Conservation (phyloP, 2,329 filamentous ascomycete genomes). For the Annulohypoxylon truncatum region DNA sequence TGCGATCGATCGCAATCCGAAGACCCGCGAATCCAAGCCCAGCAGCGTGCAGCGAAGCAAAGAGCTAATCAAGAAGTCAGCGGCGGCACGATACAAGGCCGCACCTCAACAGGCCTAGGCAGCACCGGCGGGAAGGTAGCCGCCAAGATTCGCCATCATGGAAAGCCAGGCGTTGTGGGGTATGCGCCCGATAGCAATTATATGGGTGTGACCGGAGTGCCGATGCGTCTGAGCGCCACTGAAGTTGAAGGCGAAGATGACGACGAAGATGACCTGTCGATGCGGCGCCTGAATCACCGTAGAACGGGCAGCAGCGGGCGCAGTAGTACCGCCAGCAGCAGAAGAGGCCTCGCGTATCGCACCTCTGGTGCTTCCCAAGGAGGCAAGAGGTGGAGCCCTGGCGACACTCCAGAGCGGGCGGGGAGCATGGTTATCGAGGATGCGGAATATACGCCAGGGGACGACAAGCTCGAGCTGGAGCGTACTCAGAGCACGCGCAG, state of each 20-base stretch:
- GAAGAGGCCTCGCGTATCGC: slow-evolving; percentile 62
- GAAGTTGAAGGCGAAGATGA: slow-evolving; percentile 92
- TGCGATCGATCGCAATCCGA: slow-evolving; percentile 94
- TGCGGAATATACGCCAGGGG: slow-evolving; percentile 50
- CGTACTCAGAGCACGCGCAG: slow-evolving; percentile 63
- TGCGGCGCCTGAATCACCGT: slow-evolving; percentile 69
- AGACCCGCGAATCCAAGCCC: slow-evolving; percentile 83
- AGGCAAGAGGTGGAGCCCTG: slow-evolving; percentile 62
- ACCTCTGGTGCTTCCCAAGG: slow-evolving; percentile 61
- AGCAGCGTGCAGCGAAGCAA: slow-evolving; percentile 88
- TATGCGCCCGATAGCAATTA: slow-evolving; percentile 84
- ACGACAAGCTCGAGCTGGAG: slow-evolving; percentile 46
- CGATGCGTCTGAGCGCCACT: slow-evolving; percentile 91
- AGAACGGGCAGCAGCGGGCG: slow-evolving; percentile 80
- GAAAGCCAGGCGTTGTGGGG: slow-evolving; percentile 80
- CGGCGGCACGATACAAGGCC: slow-evolving; percentile 64
- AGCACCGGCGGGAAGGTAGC: slow-evolving; percentile 71
- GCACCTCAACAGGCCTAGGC: slow-evolving; percentile 72
- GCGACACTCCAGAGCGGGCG: slow-evolving; percentile 66
- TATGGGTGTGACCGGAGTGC: slow-evolving; percentile 81
- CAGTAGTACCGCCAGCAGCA: slow-evolving; percentile 71
- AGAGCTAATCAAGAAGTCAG: slow-evolving; percentile 86
- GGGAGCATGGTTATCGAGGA: slow-evolving; percentile 63
- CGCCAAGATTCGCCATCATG: slow-evolving; percentile 89
- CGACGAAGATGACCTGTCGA: slow-evolving; percentile 73